These are phyloP conservation scores for Phytophthora uliginosa DNA, from an alignment of 352 stramenopile species.

Conservation along the genomic window DNA sequence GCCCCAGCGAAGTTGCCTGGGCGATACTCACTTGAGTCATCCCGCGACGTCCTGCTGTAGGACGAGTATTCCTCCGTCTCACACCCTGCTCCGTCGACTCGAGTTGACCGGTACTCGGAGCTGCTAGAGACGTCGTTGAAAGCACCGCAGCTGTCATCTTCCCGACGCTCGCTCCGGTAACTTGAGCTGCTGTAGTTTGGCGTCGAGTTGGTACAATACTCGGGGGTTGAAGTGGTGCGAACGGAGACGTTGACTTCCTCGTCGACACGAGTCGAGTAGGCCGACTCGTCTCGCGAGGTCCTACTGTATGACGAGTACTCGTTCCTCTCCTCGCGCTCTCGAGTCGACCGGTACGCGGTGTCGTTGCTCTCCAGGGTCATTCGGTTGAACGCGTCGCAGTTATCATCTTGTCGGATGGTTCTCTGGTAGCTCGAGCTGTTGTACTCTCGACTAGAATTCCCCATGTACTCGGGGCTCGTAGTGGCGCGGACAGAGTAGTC, in stretches of 20 bases:
- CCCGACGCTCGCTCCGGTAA: neutral
- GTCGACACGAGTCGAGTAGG: neutral
- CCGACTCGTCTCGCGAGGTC: neutral
- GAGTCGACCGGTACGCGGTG: conserved; percentile 1
- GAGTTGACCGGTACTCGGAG: conserved; percentile 9
- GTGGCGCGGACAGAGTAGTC: neutral
- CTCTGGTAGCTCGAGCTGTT: conserved; percentile 1
- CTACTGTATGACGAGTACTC: neutral
- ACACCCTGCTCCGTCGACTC: neutral
- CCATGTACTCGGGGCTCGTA: neutral
- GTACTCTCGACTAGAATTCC: neutral
- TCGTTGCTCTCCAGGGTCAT: conserved; percentile 3
- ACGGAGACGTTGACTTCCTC: neutral
- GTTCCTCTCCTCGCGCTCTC: neutral
- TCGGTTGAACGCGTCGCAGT: conserved; percentile 2
- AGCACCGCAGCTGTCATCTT: neutral
- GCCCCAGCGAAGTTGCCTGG: neutral
- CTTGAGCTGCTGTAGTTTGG: conserved; percentile 10
- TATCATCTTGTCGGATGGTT: neutral
- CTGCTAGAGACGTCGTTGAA: conserved; percentile 7
- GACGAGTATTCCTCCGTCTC: neutral
- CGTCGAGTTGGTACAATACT: conserved; percentile 1
- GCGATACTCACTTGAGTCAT: neutral
- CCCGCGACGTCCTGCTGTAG: neutral
- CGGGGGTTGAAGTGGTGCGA: neutral